Evolutionary conservation across 495 filamentous ascomycete species (phyloP), one percentile per base, ranked within the genome.

Genomic region (Penicillium angulare): DNA sequence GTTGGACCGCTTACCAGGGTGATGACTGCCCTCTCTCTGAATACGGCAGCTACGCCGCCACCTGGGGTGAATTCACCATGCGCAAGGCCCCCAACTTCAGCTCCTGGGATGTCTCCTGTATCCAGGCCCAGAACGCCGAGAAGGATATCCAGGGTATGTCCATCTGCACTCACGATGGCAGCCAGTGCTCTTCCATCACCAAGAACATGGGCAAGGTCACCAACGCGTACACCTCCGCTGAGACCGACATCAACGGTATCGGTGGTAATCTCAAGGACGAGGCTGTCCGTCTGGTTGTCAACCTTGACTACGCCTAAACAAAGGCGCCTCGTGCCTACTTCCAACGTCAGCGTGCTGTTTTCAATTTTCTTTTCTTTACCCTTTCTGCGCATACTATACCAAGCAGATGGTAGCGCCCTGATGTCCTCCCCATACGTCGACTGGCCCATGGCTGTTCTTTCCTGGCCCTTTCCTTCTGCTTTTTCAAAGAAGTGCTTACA

Each of bases 31-130:
- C 66, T 38, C 56, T 40, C 24, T 64, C 58, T 44, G 12, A 55
- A 9, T 68, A 53, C 39, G 70, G 69, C 32, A 53, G 58, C 5
- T 78, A 71, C 35, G 64, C 68, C 7, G 73, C 65, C 59, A 76
- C 75, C 41, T 79, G 77, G 75, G 77, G 77, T 57, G 79, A 82
- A 57, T 72, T 80, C 49, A 74, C 78, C 65, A 80, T 86, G 50
- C 62, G 67, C 45, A 71, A 70, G 55, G 63, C 77, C 63, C 61
- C 69, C 45, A 60, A 69, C 36, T 66, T 48, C 56, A 70, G 71
- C 42, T 70, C 73, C 56, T 85, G 80, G 70, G 78, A 83, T 53
- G 72, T 83, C 33, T 73, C 73, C 33, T 75, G 71, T 53, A 83
- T 85, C 57, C 56, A 63, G 42, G 75, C 69, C 34, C 47, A 73